These are phyloP conservation scores for Sphaceloma murrayae DNA, from an alignment of 2,329 filamentous ascomycete genomes.

Conservation along the genomic window DNA sequence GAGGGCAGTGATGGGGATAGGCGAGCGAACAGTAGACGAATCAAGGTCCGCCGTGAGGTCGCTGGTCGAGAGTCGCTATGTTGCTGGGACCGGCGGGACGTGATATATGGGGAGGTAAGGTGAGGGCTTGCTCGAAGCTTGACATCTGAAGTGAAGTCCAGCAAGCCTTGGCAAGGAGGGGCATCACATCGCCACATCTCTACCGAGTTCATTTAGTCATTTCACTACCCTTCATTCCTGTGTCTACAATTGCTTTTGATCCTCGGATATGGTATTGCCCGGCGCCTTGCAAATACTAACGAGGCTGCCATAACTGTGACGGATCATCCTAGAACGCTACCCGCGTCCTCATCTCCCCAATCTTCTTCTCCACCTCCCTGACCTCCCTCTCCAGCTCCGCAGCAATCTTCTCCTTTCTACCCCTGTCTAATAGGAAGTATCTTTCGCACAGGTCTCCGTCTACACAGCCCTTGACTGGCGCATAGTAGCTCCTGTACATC, in stretches of 20 bases:
- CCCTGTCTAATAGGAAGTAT: slow-evolving; percentile 70
- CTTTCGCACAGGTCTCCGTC: slow-evolving; percentile 95
- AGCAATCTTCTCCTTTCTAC: slow-evolving; percentile 92
- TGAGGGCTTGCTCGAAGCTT: background rate
- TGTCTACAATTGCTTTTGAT: background rate
- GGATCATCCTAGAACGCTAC: slow-evolving; percentile 31
- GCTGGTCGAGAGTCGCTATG: too few species aligned
- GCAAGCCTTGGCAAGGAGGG: slow-evolving; percentile 11
- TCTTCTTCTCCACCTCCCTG: slow-evolving; percentile 90
- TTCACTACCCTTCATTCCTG: too few species aligned
- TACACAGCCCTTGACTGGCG: slow-evolving; percentile 90
- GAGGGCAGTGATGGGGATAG: background rate
- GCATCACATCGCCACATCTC: slow-evolving; percentile 1
- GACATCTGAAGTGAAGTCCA: background rate
- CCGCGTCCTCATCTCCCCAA: slow-evolving; percentile 39
- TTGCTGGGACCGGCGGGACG: background rate
- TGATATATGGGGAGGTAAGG: background rate
- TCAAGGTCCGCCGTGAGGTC: background rate
- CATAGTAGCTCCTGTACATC: slow-evolving; percentile 92
- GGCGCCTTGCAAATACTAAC: background rate
- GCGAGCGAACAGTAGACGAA: background rate
- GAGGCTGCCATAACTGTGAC: too few species aligned
- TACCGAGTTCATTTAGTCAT: too few species aligned
- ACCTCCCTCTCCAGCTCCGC: slow-evolving; percentile 85
- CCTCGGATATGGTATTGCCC: slow-evolving; percentile 2